Evolutionary conservation across 805 yeast genomes (phyloP).

Genomic region (Barnettozyma wickerhamii): DNA sequence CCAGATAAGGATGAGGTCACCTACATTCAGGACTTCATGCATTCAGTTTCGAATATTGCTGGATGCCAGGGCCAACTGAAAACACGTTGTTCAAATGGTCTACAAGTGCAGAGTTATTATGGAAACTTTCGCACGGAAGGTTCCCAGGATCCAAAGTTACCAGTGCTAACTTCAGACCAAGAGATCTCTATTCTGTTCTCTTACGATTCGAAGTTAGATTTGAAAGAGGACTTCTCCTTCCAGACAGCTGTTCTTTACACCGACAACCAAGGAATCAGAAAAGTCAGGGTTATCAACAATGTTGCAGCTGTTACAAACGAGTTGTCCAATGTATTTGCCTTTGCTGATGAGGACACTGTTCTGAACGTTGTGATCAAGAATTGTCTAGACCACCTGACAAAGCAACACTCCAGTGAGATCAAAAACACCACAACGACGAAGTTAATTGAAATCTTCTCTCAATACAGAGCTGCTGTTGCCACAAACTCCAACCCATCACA

Average conservation of each 20-base stretch:
- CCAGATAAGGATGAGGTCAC: conserved; percentile 65
- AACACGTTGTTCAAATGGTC: conserved; percentile 82
- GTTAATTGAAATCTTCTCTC: conserved; percentile 51
- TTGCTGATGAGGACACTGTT: conserved; percentile 72
- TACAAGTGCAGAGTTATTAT: conserved; percentile 73
- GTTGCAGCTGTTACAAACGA: conserved; percentile 79
- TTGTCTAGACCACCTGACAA: conserved; percentile 34
- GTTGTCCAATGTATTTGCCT: conserved; percentile 67
- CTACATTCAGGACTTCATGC: conserved; percentile 56
- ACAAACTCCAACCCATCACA: conserved; percentile 49
- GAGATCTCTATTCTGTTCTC: conserved; percentile 66
- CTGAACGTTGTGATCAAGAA: conserved; percentile 51
- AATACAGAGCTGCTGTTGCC: conserved; percentile 48
- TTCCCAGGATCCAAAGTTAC: conserved; percentile 62
- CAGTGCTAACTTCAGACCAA: conserved; percentile 58
- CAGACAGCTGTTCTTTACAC: conserved; percentile 90
- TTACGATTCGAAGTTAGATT: conserved; percentile 70
- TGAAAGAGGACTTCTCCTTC: conserved; percentile 77
- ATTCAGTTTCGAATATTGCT: conserved; percentile 42
- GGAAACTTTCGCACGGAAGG: conserved; percentile 45
- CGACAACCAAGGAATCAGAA: conserved; percentile 66
- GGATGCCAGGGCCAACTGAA: conserved; percentile 85
- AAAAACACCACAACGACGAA: conserved; percentile 50
- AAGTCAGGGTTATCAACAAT: conserved; percentile 81
- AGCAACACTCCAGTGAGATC: conserved; percentile 42